Base-by-base conservation (phyloP, 352 stramenopile genomes). In the Pythium chondricola region DNA sequence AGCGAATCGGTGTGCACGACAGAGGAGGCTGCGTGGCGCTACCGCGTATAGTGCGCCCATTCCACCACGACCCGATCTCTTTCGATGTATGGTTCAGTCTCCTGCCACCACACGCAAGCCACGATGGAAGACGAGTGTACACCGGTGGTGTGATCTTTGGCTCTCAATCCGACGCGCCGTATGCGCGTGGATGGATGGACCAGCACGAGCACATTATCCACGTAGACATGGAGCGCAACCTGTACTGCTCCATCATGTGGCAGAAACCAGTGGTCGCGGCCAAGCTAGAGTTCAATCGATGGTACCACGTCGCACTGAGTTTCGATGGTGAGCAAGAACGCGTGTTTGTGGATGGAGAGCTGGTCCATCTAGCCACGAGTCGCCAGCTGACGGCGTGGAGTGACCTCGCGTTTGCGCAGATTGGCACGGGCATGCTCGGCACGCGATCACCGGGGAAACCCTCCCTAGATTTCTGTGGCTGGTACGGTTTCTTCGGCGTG, bases 401-500 rank as follows among this genome's bases (percentile, higher is more conserved):
- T 4, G 73, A 72, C n/a, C 43, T 88, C 6, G 52, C 51, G 9
- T 62, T 82, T 46, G 65, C 67, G 6, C 81, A 75, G 30, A 41
- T 88, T 35, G 76, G 76, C 38, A 69, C 71, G 1, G 76, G 76
- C 17, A 83, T 72, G 56, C 74, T 88, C 36, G 75, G 65, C 27
- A 40, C 53, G 1, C 58, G 64, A 16, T 72, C 69, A 3, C 78
- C 76, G 22, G 52, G 52, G 6, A 21, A 21, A 21, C 74, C 74
- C 13, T 56, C 75, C 32, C 52, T 64, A 1, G 65, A 81, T 10
- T 88, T 84, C 41, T 55, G 62, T 1, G 74, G 73, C 33, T 88
- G 76, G 76, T 88, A 85, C 41, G 74, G 71, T 22, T 88, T 85
- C 27, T 79, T 70, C 29, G 76, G 76, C 1, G 33, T 85, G 4